Evolutionary conservation across 1,139 yeast species (phyloP), one percentile per base, ranked within the genome.

Genomic region (Yamadazyma atlantica): DNA sequence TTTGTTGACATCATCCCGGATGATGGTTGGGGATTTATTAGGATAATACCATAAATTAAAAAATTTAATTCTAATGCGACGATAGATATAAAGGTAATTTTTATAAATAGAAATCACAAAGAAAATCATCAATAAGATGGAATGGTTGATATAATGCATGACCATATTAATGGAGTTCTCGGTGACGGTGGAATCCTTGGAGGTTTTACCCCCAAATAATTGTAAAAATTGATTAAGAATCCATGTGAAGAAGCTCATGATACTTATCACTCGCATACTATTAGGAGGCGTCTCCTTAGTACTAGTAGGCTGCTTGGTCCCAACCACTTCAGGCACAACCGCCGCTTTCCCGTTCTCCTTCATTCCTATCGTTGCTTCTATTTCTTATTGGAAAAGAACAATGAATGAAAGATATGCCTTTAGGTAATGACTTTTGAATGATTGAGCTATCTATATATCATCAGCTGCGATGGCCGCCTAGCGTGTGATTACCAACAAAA

Each of bases 21-120:
- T 88, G 43, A 89, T 69, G 51, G 85, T 89, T 1, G 97, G 97
- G 3, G 95, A 81, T 50, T 82, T 81, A 44, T 85, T 79, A 10
- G 95, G 95, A 55, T 83, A 85, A 58, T 85, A 86, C 8, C 86
- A 77, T 39, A 88, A 58, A 40, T 79, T 80, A 40, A 80, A 65
- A 39, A 82, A 66, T 50, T 80, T 76, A 45, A 87, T 70, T 48
- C 75, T 69, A 38, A 75, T 52, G 43, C 75, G 73, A 50, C 85
- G 78, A 57, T 75, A 78, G 22, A 72, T 54, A 46, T 62, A 80
- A 50, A 78, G 76, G 42, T 66, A 50, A 41, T 77, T 70, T 41
- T 85, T 71, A 52, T 69, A 71, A 31, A 79, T 58, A 9, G 87
- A 78, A 53, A 80, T 77, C 26, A 75, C 29, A 39, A 80, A 66